A percentile compares a stretch with the other conserved stretches of the same genome.
Conservation (phyloP, 106 monocot species). For the Dioscorea alata region DNA sequence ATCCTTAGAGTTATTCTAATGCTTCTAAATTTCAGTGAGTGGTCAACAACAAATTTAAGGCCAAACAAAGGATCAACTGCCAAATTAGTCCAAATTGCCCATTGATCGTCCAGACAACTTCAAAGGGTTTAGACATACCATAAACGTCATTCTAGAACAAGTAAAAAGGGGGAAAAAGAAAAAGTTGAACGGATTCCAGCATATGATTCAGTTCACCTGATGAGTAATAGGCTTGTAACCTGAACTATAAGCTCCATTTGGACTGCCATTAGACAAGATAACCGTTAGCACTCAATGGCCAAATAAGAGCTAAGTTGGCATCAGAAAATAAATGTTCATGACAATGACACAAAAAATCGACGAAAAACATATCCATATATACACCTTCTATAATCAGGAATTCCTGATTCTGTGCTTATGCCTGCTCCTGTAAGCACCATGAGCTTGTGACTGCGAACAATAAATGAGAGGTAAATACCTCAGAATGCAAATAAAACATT, state of each 20-base stretch:
- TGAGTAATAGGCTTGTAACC: conserved; percentile 96
- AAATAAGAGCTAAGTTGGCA: neutral
- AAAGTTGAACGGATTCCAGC: neutral
- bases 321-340: neutral
- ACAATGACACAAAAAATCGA: too few species aligned
- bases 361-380: neutral
- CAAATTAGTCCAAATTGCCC: too few species aligned
- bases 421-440: conserved; percentile 97
- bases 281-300: neutral
- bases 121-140: too few species aligned
- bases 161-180: too few species aligned
- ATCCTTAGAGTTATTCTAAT: too few species aligned
- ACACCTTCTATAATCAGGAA: conserved; percentile 99
- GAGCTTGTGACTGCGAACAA: conserved; percentile 51
- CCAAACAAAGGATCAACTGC: too few species aligned
- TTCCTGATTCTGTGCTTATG: conserved; percentile 96
- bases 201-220: conserved; percentile 42
- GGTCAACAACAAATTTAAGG: too few species aligned
- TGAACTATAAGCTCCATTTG: conserved; percentile 97
- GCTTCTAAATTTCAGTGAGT: too few species aligned
- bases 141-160: too few species aligned
- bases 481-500: neutral
- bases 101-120: too few species aligned
- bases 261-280: conserved; percentile 40
- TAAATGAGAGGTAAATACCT: neutral